phyloP scores from a whole-genome alignment of 2,329 filamentous ascomycete genomes.

The Exophiala sideris region DNA sequence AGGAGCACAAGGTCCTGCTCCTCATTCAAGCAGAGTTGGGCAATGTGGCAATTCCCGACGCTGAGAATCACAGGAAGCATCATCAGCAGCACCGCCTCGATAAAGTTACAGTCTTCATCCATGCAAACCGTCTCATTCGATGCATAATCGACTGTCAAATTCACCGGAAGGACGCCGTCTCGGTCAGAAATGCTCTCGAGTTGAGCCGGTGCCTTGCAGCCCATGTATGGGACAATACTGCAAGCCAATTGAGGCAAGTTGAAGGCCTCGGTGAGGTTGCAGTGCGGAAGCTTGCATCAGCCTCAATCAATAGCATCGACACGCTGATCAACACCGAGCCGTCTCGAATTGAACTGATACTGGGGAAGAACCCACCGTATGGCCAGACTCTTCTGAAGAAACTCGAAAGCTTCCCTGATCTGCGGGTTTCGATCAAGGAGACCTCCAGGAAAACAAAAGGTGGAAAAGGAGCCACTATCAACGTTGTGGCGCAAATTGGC shows the following conservation, averaged over 20 bases:
- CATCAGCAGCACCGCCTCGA: slow-evolving; percentile 47
- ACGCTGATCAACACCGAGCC: slow-evolving; percentile 65
- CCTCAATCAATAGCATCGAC: slow-evolving; percentile 68
- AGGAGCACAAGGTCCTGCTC: slow-evolving; percentile 72
- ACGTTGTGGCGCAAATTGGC: slow-evolving; percentile 64
- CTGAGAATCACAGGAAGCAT: slow-evolving; percentile 56
- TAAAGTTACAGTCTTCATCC: slow-evolving; percentile 62
- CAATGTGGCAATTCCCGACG: slow-evolving; percentile 58
- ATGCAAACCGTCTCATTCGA: slow-evolving; percentile 65
- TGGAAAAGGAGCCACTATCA: slow-evolving; percentile 52
- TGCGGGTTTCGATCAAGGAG: slow-evolving; percentile 54
- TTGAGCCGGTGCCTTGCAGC: slow-evolving; percentile 74
- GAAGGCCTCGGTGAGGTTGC: slow-evolving; percentile 71
- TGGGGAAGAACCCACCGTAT: slow-evolving; percentile 79
- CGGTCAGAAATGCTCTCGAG: slow-evolving; percentile 68
- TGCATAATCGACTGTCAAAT: slow-evolving; percentile 75
- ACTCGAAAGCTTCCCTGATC: slow-evolving; percentile 68
- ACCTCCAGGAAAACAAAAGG: slow-evolving; percentile 41
- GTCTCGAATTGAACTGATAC: slow-evolving; percentile 69
- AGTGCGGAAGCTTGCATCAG: slow-evolving; percentile 69
- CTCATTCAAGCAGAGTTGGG: slow-evolving; percentile 75
- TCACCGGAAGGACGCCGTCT: slow-evolving; percentile 60
- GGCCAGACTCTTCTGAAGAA: slow-evolving; percentile 66
- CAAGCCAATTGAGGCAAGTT: slow-evolving; percentile 78
- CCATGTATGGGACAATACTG: slow-evolving; percentile 75